Evolutionary conservation across 345 rosid genomes (phyloP), one percentile per base, ranked within the genome.

Genomic region (Chamaenerion angustifolium): DNA sequence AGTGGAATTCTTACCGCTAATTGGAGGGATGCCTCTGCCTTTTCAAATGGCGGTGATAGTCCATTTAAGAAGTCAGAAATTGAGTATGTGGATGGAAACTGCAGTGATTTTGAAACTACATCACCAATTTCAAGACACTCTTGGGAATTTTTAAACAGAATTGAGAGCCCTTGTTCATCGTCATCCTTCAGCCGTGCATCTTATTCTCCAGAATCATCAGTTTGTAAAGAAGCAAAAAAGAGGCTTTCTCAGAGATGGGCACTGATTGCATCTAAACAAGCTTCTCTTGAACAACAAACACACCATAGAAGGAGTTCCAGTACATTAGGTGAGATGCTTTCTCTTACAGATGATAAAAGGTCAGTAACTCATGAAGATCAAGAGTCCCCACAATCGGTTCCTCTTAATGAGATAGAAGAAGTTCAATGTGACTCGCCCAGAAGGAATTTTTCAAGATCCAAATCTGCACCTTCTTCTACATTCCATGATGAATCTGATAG

Each of bases 221-320:
- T 82, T 59, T 82, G 78, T 57, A 73, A 79, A 61, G 92, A 82
- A 64, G 86, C 86, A 43, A 82, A 77, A 60, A 82, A 76, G 60
- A 72, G 83, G 40, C 82, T 82, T 45, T 88, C 96, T 21, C 96
- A 88, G 67, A 82, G 99, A 74, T 93, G 99, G 99, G 88, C 94
- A 57, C 69, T 77, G 75, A 79, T 85, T 84, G 62, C 96, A 49
- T 75, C 77, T 57, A 74, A 66, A 64, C 84, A 74, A 55, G 78
- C 61, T 67, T 67, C 70, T 48, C 81, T 65, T 19, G 82, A 77
- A 51, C 82, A 63, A 21, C 70, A 68, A 45, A 64, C 54, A 53
- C 50, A 62, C 50, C 61, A n/a, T n/a, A n/a, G 70, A 49, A 77
- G 70, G 69, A 76, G 80, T 67, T 88, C 95, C 51, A 82, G 80